Evolutionary conservation across 805 yeast species (phyloP), one percentile per base, ranked within the genome.

Genomic region (Suhomyces sp.): DNA sequence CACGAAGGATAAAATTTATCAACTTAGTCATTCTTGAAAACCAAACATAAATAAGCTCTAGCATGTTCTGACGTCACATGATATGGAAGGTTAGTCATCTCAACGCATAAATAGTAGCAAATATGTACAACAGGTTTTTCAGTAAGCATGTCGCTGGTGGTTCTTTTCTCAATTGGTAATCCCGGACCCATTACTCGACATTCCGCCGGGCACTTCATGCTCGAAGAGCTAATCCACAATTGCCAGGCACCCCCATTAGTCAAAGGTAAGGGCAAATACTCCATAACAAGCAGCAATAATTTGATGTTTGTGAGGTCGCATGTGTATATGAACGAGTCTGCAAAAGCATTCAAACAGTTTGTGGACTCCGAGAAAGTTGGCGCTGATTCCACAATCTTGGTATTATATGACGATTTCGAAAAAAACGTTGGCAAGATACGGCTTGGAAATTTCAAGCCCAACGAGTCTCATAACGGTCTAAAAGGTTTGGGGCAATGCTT

Each of bases 351-450:
- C 29, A 58, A 54, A 33, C 62, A 63, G 45, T 69, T 62, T 41
- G 46, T 68, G 13, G 56, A 55, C 39, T 52, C 55, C 21, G 64
- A 63, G 52, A 53, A 50, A 19, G 29, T 63, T 2, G 54, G 55
- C 17, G 51, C 49, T 8, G 39, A 39, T 24, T 49, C 55, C 4
- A 55, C 57, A 9, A 54, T 57, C 7, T 46, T 71, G 20, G 55
- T 72, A 17, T 50, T 74, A 8, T 72, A 64, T 52, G 79, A 74
- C 54, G 78, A 74, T 51, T 74, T 73, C 55, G 78, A 74, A 49
- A 25, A 57, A 13, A 52, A 56, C n/a, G 31, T 73, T 48, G 72
- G 73, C 8, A 57, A 55, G 29, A 71, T 71, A 3, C 62, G 60
- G 49, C 55, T 73, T 19, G 57, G 63, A 15, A 57, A 53, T n/a